Base-by-base conservation (phyloP, 2,329 filamentous ascomycete genomes). In the Colletotrichum tamarilloi region DNA sequence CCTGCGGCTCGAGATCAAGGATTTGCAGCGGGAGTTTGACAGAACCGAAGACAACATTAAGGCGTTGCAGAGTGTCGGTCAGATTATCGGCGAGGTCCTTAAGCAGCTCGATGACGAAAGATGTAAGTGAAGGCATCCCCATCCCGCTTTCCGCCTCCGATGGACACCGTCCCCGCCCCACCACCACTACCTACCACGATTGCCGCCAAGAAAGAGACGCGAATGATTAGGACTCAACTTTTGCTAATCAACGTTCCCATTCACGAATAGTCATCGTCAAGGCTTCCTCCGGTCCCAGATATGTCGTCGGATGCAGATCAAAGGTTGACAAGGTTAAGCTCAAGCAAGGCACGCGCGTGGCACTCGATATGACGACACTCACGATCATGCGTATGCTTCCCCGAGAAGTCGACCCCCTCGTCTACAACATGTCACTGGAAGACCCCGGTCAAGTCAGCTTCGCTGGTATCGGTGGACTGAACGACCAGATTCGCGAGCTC, bases 331-430 rank as follows among this genome's bases (percentile, higher is more conserved):
- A 97, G 87, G 87, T 89, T 75, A 98, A 98, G 88, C 87, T 99
- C 82, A 99, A 98, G 90, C 97, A 99, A 85, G 97, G 97, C 79
- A 98, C 96, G 32, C 94, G 97, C 80, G 97, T 99, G 68, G 96
- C 97, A 42, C 92, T 99, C 73, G 97, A 99, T 81, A 99, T 99
- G 97, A 99, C 97, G 64, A 99, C 97, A 24, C 93, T 99, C 78
- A 99, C 97, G 74, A 99, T 99, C 85, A 99, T 99, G 97, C 94
- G 97, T 80, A 99, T 99, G 97, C 89, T 99, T 59, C 97, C 97
- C 73, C 93, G 97, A 83, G 97, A 99, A 87, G 97, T 99, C 81
- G 97, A 99, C 81, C 97, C 97, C 24, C 89, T 99, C 77, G 97
- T 99, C 78, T 99, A 99, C 90, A 99, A 99, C 88, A 99, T 99